Evolutionary conservation across 1,284 basidiomycete genomes (phyloP), one percentile per base, ranked within the genome.

Genomic region (Apiotrichum porosum): DNA sequence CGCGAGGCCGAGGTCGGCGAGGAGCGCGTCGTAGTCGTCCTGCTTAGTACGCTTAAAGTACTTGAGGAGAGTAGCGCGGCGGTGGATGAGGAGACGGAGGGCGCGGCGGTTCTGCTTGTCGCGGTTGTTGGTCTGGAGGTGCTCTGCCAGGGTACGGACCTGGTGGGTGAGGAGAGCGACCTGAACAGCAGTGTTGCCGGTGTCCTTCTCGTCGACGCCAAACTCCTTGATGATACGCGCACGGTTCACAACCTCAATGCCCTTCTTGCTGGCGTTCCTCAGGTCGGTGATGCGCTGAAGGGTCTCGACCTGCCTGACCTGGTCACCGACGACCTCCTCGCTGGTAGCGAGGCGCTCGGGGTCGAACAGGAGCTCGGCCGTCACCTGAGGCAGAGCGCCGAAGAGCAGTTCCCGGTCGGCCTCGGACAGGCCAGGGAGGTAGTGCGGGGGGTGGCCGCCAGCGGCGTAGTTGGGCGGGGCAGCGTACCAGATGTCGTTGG

Each of bases 171-270:
- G 67, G 21, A 97, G 75, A 0, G 93, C 93, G 41, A 85, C 93
- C 79, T 95, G 91, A 0, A 94, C 91, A 62, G 91, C 86, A 1
- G 86, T 80, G 44, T 83, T 79, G 31, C 90, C 93, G 2, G 89
- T 80, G 68, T 94, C 86, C 24, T 44, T 28, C 0, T 52, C 56
- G 34, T 48, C 40, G 1, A 47, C 36, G 21, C 87, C 92, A 76
- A 97, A 97, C 45, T 81, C 83, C 12, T 76, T 73, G 37, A 95
- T 78, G 58, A 94, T 86, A 54, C 90, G 78, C 61, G 82, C 78
- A 52, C 85, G 79, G 71, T 97, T 97, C 73, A 92, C 88, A 56
- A 81, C 86, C 54, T 88, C 82, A 54, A 97, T 84, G 17, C 88
- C 89, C 39, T 76, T 78, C 32, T 88, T 87, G 62, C 85, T 86